These are phyloP conservation scores for Fallopia convolvulus DNA, from an alignment of 148 eudicot species.

Conservation along the genomic window DNA sequence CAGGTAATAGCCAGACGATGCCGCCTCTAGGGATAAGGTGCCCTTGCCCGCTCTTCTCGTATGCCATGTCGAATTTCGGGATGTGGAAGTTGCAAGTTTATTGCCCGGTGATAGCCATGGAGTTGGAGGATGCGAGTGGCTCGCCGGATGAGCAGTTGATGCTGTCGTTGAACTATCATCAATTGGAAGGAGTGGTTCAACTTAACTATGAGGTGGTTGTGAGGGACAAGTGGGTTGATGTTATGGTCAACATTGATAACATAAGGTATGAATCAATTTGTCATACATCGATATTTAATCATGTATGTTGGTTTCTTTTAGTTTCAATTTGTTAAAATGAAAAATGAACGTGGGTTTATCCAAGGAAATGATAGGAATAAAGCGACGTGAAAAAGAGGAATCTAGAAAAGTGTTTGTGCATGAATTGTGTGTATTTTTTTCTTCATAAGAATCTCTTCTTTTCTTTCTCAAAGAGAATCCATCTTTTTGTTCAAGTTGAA, in stretches of 20 bases:
- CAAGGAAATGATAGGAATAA: not conserved
- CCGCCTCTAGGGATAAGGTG: conserved; percentile 24
- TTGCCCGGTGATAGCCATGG: conserved; percentile 90
- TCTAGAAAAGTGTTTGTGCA: not conserved
- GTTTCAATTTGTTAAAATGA: not conserved
- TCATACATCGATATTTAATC: not conserved
- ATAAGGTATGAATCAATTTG: conserved; percentile 48
- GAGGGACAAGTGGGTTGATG: conserved; percentile 54
- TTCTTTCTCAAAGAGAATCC: not conserved
- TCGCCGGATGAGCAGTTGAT: conserved; percentile 48
- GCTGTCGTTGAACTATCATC: conserved; percentile 71
- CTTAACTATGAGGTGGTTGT: conserved; percentile 22
- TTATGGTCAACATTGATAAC: conserved; percentile 56
- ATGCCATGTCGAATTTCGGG: conserved; percentile 47
- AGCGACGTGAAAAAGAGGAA: not conserved
- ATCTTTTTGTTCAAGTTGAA: not conserved
- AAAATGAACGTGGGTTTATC: not conserved
- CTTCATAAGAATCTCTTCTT: not conserved
- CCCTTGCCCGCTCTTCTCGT: conserved; percentile 64
- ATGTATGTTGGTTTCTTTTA: not conserved
- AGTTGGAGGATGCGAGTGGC: conserved; percentile 42
- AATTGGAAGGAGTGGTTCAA: conserved; percentile 45
- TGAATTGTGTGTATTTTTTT: not conserved
- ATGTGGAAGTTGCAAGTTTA: conserved; percentile 81
- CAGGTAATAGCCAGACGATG: not conserved